Percentiles rank a stretch among this genome's conserved stretches.
Conservation (phyloP, 2,329 filamentous ascomycete genomes). For the Mycosphaerella sp. region DNA sequence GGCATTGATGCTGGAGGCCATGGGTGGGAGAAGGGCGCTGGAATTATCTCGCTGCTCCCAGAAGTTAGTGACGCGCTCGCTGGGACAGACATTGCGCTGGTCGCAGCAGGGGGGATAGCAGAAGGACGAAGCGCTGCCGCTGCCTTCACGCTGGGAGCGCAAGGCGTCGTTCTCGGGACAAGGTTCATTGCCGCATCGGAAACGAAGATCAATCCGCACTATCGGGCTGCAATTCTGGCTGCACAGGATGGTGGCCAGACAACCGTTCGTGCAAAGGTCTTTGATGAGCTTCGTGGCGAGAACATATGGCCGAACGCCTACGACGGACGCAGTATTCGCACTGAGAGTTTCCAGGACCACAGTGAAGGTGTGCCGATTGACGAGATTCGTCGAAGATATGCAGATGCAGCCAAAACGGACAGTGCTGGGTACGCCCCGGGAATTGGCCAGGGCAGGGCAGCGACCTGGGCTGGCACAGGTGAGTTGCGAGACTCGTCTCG, state of each 20-base stretch:
- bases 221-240: slow-evolving; percentile 42
- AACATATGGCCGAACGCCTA: slow-evolving; percentile 52
- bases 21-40: slow-evolving; percentile 50
- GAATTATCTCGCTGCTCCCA: slow-evolving; percentile 52
- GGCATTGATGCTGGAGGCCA: slow-evolving; percentile 61
- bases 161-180: slow-evolving; percentile 56
- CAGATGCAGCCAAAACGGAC: slow-evolving; percentile 44
- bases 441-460: slow-evolving; percentile 49
- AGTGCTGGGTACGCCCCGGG: slow-evolving; percentile 41
- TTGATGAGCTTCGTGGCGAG: slow-evolving; percentile 50
- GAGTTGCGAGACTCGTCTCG: too few relatives aligned
- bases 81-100: slow-evolving; percentile 43
- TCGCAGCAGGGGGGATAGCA: slow-evolving; percentile 50
- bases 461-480: slow-evolving; percentile 49
- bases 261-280: slow-evolving; percentile 47
- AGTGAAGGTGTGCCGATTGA: slow-evolving; percentile 35
- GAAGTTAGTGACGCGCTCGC: slow-evolving; percentile 48
- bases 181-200: slow-evolving; percentile 49
- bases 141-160: slow-evolving; percentile 47
- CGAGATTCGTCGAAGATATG: slow-evolving; percentile 41
- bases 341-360: slow-evolving; percentile 45
- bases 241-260: slow-evolving; percentile 46
- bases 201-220: slow-evolving; percentile 38
- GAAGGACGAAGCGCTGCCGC: slow-evolving; percentile 52
- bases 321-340: slow-evolving; percentile 52